Percentiles rank a stretch among this genome's conserved stretches.
Conservation (phyloP, 441 rosid genomes). For the Populus hybrid region DNA sequence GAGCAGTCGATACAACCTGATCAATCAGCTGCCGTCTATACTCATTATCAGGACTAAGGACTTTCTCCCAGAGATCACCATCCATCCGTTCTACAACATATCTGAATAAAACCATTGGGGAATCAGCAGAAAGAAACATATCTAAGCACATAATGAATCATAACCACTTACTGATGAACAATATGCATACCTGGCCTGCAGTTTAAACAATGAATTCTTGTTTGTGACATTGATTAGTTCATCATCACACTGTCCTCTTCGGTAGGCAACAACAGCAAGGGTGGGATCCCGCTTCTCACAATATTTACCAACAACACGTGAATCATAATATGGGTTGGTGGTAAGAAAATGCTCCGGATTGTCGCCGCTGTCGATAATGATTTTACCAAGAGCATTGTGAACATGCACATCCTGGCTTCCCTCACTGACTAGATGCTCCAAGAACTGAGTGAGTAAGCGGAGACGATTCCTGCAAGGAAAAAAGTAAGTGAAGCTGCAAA, state of each 20-base stretch:
- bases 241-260: constrained; percentile 90
- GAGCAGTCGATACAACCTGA: constrained; percentile 90
- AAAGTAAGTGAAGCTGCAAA: constrained; percentile 3
- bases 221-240: constrained; percentile 84
- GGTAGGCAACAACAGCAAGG: constrained; percentile 85
- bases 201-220: constrained; percentile 82
- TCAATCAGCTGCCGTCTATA: constrained; percentile 86
- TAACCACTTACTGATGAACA: neutral
- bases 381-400: constrained; percentile 99
- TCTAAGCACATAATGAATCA: neutral
- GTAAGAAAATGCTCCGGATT: constrained; percentile 94
- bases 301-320: constrained; percentile 87
- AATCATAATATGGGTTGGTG: constrained; percentile 89
- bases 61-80: constrained; percentile 88
- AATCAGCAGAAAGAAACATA: constrained; percentile 1
- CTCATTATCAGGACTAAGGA: constrained; percentile 72
- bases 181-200: constrained; percentile 64
- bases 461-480: constrained; percentile 67
- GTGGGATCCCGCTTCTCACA: constrained; percentile 97
- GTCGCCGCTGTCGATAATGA: constrained; percentile 91
- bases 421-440: constrained; percentile 99
- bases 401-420: constrained; percentile 99
- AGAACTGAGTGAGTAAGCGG: constrained; percentile 95
- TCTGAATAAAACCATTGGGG: neutral
- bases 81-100: constrained; percentile 96